These are phyloP conservation scores for Linanthus parryae DNA, from an alignment of 148 eudicot genomes.

Conservation along the genomic window DNA sequence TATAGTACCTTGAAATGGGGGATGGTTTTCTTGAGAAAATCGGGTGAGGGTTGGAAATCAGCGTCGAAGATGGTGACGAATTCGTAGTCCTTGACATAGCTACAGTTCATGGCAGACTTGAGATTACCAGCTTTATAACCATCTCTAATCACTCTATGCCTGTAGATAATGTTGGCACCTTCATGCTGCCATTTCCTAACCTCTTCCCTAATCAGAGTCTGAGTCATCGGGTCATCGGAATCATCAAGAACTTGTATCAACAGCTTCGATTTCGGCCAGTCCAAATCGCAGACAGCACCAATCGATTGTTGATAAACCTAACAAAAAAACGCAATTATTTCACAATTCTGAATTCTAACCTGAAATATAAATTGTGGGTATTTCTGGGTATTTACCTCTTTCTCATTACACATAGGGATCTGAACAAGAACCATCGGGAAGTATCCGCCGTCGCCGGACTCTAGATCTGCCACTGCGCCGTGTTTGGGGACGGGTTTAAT, in stretches of 20 bases:
- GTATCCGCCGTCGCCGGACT: constrained; percentile 61
- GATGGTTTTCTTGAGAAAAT: constrained; percentile 69
- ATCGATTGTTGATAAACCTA: constrained; percentile 98
- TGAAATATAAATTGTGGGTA: no score
- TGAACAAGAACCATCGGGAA: constrained; percentile 98
- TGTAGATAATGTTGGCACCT: constrained; percentile 79
- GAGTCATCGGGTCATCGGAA: constrained; percentile 77
- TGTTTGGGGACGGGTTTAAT: constrained; percentile 62
- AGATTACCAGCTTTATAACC: constrained; percentile 99
- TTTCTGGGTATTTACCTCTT: constrained; percentile 67
- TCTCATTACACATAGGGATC: constrained; percentile 98
- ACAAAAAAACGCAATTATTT: neutral
- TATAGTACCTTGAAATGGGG: constrained; percentile 78
- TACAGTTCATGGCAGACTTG: constrained; percentile 92
- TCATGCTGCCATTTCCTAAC: constrained; percentile 76
- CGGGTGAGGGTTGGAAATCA: constrained; percentile 84
- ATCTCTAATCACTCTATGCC: constrained; percentile 75
- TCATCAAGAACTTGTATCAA: constrained; percentile 86
- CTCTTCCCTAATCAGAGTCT: constrained; percentile 75
- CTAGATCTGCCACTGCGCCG: constrained; percentile 36
- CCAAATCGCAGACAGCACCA: constrained; percentile 80
- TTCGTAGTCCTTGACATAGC: constrained; percentile 91
- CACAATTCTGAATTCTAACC: no score
- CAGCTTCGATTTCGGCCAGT: constrained; percentile 85
- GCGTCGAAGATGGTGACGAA: constrained; percentile 97